phyloP scores from a whole-genome alignment of 2,329 filamentous ascomycete species.

The Lithohypha guttulata region DNA sequence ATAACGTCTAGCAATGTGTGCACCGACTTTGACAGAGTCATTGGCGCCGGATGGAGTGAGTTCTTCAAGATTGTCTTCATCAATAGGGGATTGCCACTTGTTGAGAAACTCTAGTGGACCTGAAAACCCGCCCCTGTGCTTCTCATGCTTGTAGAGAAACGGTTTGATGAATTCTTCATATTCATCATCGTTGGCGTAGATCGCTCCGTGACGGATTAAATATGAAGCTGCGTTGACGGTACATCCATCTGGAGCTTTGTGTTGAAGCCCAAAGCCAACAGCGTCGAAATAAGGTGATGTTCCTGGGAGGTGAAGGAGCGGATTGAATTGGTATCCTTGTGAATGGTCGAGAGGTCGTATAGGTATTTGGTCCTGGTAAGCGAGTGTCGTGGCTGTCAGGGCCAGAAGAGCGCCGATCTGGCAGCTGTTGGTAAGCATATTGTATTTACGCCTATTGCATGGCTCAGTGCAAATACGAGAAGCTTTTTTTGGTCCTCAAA shows the following conservation, averaged over 20 bases:
- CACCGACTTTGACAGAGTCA: slow-evolving; percentile 14
- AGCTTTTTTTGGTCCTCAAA: too few relatives aligned
- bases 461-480: too few relatives aligned
- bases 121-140: slow-evolving; percentile 14
- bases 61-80: slow-evolving; percentile 15
- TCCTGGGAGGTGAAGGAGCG: slow-evolving; percentile 16
- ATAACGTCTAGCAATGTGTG: slow-evolving; percentile 13
- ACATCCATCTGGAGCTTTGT: slow-evolving; percentile 14
- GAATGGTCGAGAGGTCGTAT: slow-evolving; percentile 13
- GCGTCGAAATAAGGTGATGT: slow-evolving; percentile 18
- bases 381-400: too few relatives aligned
- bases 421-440: too few relatives aligned
- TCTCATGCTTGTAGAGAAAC: slow-evolving; percentile 17
- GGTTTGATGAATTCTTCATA: slow-evolving; percentile 19
- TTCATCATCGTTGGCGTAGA: slow-evolving; percentile 18
- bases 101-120: slow-evolving; percentile 15
- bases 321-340: slow-evolving; percentile 17
- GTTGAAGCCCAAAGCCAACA: slow-evolving; percentile 15
- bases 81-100: slow-evolving; percentile 15
- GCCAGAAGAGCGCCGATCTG: too few relatives aligned
- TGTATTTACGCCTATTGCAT: too few relatives aligned
- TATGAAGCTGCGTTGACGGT: slow-evolving; percentile 15
- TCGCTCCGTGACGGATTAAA: slow-evolving; percentile 15
- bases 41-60: slow-evolving; percentile 15
- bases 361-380: slow-evolving; percentile 7